phyloP scores from a whole-genome alignment of 164 flowering plant genomes.

The Annona cherimola region DNA sequence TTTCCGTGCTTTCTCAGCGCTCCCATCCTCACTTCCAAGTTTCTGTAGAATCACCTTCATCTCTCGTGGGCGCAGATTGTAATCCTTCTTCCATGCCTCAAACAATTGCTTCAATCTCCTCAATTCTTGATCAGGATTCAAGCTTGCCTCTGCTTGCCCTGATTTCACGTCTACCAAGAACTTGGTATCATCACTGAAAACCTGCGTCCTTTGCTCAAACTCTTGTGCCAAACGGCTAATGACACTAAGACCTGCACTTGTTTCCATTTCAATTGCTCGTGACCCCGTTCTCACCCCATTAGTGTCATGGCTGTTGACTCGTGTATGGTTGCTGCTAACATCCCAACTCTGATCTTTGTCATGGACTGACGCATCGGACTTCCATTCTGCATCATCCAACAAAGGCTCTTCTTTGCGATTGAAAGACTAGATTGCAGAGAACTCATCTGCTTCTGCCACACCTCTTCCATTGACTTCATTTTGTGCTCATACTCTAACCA shows the following conservation, averaged over 20 bases:
- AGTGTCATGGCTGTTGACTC: constrained; percentile 38
- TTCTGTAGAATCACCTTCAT: constrained; percentile 75
- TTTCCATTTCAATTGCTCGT: constrained; percentile 22
- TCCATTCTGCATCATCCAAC: constrained; percentile 60
- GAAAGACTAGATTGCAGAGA: constrained; percentile 93
- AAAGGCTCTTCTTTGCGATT: constrained; percentile 83
- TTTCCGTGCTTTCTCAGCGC: too few relatives aligned
- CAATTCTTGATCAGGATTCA: constrained; percentile 81
- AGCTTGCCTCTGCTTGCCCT: constrained; percentile 77
- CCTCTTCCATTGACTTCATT: constrained; percentile 98
- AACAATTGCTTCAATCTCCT: constrained; percentile 77
- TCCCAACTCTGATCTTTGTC: constrained; percentile 57
- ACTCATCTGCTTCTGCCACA: constrained; percentile 98
- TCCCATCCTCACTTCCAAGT: constrained; percentile 63
- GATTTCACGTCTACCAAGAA: constrained; percentile 95
- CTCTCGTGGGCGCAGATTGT: constrained; percentile 64
- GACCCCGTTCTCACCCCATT: constrained; percentile 46
- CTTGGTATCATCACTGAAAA: constrained; percentile 93
- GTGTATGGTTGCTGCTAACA: constrained; percentile 22
- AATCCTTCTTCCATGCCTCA: constrained; percentile 96
- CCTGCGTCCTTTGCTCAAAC: constrained; percentile 83
- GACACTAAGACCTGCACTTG: constrained; percentile 76
- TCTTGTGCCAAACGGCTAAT: constrained; percentile 84
- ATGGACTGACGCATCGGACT: constrained; percentile 70
- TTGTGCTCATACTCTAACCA: constrained; percentile 94